These are phyloP conservation scores for Gymnopilus dilepis DNA, from an alignment of 768 basidiomycete species.

Conservation along the genomic window DNA sequence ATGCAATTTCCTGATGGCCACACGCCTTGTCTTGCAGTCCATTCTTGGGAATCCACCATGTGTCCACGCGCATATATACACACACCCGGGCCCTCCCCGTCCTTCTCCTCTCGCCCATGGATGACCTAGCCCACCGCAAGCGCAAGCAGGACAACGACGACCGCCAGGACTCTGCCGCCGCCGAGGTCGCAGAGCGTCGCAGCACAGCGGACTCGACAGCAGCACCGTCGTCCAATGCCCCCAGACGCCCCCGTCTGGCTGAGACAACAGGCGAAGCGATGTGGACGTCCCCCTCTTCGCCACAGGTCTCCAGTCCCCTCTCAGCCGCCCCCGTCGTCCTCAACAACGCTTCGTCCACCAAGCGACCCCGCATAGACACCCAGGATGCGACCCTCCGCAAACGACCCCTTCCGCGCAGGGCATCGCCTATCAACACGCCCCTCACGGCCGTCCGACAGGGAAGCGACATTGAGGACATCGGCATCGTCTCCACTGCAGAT, in stretches of 20 bases:
- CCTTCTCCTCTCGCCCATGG: slow-evolving; percentile 51
- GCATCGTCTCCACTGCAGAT: slow-evolving; percentile 45
- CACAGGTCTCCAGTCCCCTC: slow-evolving; percentile 38
- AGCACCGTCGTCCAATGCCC: slow-evolving; percentile 33
- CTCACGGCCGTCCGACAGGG: slow-evolving; percentile 39
- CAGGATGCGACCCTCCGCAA: slow-evolving; percentile 28
- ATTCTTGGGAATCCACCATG: slow-evolving; percentile 41
- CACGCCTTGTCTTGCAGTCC: slow-evolving; percentile 38
- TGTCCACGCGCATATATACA: slow-evolving; percentile 48
- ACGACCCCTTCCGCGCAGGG: slow-evolving; percentile 15
- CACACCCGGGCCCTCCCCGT: slow-evolving; percentile 26
- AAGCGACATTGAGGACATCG: slow-evolving; percentile 52
- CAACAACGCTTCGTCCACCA: slow-evolving; percentile 30
- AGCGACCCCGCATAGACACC: slow-evolving; percentile 49
- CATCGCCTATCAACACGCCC: slow-evolving; percentile 28
- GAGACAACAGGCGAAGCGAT: slow-evolving; percentile 22
- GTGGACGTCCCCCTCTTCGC: slow-evolving; percentile 36
- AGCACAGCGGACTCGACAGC: slow-evolving; percentile 27
- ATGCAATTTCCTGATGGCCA: slow-evolving; percentile 30
- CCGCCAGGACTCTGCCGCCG: slow-evolving; percentile 33
- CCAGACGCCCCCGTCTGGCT: slow-evolving; percentile 47
- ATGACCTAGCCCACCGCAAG: slow-evolving; percentile 69
- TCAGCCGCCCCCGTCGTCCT: slow-evolving; percentile 29
- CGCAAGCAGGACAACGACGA: slow-evolving; percentile 69
- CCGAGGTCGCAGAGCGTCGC: slow-evolving; percentile 40